Evolutionary conservation across 2,329 filamentous ascomycete species (phyloP).

Genomic region (Pseudogymnoascus sp.): DNA sequence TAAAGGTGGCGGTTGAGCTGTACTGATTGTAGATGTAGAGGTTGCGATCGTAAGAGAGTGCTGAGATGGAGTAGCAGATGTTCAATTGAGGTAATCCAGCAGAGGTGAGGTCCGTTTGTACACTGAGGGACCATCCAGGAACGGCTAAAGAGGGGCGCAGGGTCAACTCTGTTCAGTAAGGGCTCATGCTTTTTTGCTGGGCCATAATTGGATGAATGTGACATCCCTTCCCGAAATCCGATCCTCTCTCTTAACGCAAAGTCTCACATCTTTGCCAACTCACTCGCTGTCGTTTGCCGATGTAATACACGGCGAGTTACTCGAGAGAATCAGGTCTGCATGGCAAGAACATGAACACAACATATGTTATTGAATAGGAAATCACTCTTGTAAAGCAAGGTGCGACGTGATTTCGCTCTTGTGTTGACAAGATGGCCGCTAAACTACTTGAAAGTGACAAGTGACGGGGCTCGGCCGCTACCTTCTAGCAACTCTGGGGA

Average conservation of each 20-base stretch:
- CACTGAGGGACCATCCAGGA: not conserved
- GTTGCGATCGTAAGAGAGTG: conserved; percentile 9
- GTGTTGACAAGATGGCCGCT: not conserved
- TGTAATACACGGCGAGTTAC: not conserved
- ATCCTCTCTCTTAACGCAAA: not conserved
- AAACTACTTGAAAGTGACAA: conserved; percentile 5
- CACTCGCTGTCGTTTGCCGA: not conserved
- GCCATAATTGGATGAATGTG: not conserved
- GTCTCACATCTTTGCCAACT: not conserved
- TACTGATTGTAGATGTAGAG: conserved; percentile 9
- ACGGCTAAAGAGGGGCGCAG: conserved; percentile 3
- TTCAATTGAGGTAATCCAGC: not conserved
- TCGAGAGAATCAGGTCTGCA: not conserved
- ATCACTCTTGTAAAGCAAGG: not conserved
- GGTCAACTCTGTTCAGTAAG: conserved; percentile 3
- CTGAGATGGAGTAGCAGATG: conserved; percentile 4
- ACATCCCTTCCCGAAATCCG: not conserved
- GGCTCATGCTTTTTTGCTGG: not conserved
- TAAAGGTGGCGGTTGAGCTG: not conserved
- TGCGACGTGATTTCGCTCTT: not conserved
- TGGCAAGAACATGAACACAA: not conserved
- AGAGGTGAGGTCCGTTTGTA: not conserved
- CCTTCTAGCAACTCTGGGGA: conserved; percentile 2
- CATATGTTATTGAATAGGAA: not conserved
- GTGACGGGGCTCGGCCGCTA: conserved; percentile 3